Conservation (phyloP, 2,329 filamentous ascomycete species). For the Bipolaris bicolor region DNA sequence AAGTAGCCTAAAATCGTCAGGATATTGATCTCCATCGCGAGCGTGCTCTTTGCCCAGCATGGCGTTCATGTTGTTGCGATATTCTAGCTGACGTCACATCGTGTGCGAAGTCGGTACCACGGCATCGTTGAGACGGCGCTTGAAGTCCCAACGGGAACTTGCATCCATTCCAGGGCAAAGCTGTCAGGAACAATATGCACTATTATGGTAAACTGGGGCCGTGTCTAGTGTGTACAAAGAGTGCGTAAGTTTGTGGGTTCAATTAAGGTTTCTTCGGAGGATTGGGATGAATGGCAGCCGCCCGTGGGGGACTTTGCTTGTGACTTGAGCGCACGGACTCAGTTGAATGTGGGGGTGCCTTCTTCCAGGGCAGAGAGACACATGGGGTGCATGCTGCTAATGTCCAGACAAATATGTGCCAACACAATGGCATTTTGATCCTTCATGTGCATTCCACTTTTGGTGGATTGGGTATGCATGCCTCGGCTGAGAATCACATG, state of each 20-base stretch:
- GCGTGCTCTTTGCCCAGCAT: background rate
- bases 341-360: conserved; percentile 8
- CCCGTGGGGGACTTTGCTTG: conserved; percentile 9
- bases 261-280: conserved; percentile 16
- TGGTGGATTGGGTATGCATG: background rate
- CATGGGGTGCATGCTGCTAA: background rate
- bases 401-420: background rate
- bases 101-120: conserved; percentile 5
- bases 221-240: background rate
- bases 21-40: background rate
- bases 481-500: background rate
- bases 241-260: conserved; percentile 11
- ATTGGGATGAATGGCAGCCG: conserved; percentile 2
- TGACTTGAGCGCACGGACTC: conserved; percentile 8
- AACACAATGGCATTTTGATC: background rate
- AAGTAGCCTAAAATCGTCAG: background rate
- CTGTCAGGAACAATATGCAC: background rate
- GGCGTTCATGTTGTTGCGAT: conserved; percentile 1
- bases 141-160: conserved; percentile 5
- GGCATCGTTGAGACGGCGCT: conserved; percentile 6
- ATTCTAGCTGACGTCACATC: conserved; percentile 9
- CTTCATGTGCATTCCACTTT: background rate
- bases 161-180: conserved; percentile 2
- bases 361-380: conserved; percentile 3
- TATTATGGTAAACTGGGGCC: background rate